Conservation (phyloP, 768 basidiomycete species). For the Pleurotus djamor region DNA sequence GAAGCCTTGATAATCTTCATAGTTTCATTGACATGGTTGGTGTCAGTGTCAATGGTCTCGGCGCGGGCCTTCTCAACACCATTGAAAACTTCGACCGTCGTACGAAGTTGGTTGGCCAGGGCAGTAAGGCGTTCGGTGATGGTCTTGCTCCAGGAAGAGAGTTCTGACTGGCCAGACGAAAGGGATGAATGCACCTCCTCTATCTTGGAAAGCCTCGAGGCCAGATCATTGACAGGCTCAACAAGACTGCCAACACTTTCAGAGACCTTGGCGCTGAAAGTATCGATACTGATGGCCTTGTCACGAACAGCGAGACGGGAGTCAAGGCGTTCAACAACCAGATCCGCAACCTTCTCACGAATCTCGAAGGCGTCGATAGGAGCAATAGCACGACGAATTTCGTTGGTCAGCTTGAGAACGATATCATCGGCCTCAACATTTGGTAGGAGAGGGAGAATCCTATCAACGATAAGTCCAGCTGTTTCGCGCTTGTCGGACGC, state of each 20-base stretch:
- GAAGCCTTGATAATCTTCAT: slow-evolving; percentile 44
- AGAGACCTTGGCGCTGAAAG: slow-evolving; percentile 50
- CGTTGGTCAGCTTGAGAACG: slow-evolving; percentile 57
- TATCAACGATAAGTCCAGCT: slow-evolving; percentile 75
- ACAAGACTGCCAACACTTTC: slow-evolving; percentile 48
- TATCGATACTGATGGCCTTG: slow-evolving; percentile 62
- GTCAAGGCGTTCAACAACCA: slow-evolving; percentile 84
- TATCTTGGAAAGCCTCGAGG: slow-evolving; percentile 36
- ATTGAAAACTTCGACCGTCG: slow-evolving; percentile 42
- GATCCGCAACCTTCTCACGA: slow-evolving; percentile 86
- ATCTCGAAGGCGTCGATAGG: slow-evolving; percentile 84
- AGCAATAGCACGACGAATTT: slow-evolving; percentile 69
- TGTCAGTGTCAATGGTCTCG: slow-evolving; percentile 22
- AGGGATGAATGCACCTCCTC: slow-evolving; percentile 39
- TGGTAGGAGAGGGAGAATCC: slow-evolving; percentile 66
- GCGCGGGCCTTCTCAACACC: slow-evolving; percentile 24
- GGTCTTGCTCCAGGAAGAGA: slow-evolving; percentile 37
- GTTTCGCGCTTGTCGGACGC: slow-evolving; percentile 89
- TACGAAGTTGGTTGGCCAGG: slow-evolving; percentile 44
- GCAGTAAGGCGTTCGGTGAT: slow-evolving; percentile 38
- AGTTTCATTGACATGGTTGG: slow-evolving; percentile 24
- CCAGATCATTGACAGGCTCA: slow-evolving; percentile 36
- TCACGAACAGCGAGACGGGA: slow-evolving; percentile 79
- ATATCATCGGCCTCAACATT: slow-evolving; percentile 53
- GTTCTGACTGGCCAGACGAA: slow-evolving; percentile 29